A percentile compares a stretch with the other conserved stretches of the same genome.
Conservation (phyloP, 2,329 filamentous ascomycete species). For the Parasarocladium wereldwijsianum region DNA sequence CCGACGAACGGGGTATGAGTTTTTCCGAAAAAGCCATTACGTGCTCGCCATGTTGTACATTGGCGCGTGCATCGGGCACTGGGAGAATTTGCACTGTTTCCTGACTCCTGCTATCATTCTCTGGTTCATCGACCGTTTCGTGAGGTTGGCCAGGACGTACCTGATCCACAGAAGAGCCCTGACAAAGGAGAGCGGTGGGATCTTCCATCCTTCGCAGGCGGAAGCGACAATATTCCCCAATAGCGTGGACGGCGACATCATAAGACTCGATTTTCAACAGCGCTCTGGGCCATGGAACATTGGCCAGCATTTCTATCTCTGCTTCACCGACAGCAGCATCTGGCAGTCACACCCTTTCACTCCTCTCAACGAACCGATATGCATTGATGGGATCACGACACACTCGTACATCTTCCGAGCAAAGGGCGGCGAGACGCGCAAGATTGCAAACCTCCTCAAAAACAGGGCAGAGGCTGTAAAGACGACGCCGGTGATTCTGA, state of each 20-base stretch:
- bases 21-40: constrained; percentile 57
- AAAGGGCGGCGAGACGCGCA: constrained; percentile 43
- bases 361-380: constrained; percentile 36
- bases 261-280: constrained; percentile 52
- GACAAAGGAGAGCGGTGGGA: constrained; percentile 2
- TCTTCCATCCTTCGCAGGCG: constrained; percentile 8
- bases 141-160: constrained; percentile 36
- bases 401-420: constrained; percentile 45
- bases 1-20: constrained; percentile 56
- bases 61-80: constrained; percentile 55
- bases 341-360: constrained; percentile 66
- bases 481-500: constrained; percentile 42
- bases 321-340: constrained; percentile 49
- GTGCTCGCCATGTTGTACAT: constrained; percentile 34
- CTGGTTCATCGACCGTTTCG: constrained; percentile 41
- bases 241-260: constrained; percentile 40
- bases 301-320: constrained; percentile 59
- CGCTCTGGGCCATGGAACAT: constrained; percentile 45
- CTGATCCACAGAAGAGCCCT: constrained; percentile 19
- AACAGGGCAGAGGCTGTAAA: constrained; percentile 7
- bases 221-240: constrained; percentile 36
- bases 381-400: constrained; percentile 22
- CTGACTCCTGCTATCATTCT: constrained; percentile 45
- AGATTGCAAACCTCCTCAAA: constrained; percentile 30
- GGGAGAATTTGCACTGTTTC: constrained; percentile 46